Base-by-base conservation (phyloP, 371 early-diverging fungal species). In the Polyrhizophydium stewartii region DNA sequence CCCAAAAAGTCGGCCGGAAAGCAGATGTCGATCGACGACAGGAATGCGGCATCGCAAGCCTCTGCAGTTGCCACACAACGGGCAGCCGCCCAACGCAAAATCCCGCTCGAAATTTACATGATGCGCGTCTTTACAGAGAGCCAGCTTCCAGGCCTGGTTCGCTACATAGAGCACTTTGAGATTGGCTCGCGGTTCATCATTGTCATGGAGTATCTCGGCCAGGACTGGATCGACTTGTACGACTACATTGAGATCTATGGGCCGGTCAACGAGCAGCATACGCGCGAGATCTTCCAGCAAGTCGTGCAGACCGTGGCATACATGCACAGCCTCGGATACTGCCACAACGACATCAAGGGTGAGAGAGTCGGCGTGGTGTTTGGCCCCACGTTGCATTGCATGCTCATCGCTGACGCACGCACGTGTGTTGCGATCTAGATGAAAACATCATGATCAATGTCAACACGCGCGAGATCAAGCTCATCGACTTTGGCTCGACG, bases 271-370 rank as follows among this genome's bases (percentile, higher is more conserved):
- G 77, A 78, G 62, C 66, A 66, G 7, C 40, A 63, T 16, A 45
- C 70, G 1, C 22, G 67, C 49, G 59, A 70, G 49, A 78, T 81
- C 28, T 81, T 81, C 59, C 60, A 64, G 43, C 58, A 64, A 41
- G 64, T 78, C 55, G 74, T 78, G 17, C 66, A 70, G 50, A 66
- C 69, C 2, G 56, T 78, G 1, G 43, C 58, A 19, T 56, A 47
- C 22, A 33, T 79, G 56, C 70, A 77, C 60, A 13, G 55, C 32
- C 43, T 62, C 2, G 77, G 77, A 2, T 73, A 62, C 38, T 64
- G 69, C 31, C 80, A 79, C 60, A 79, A 79, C 62, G 80, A 79
- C 52, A 72, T 79, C 58, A 79, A 79, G 73, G 80, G 80, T 79
- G 37, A 28, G 61, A 2, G 16, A 3, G 10, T 47, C 49, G 28